These are phyloP conservation scores for Pilasporangium apinafurcum DNA, from an alignment of 352 stramenopile species.

Conservation along the genomic window DNA sequence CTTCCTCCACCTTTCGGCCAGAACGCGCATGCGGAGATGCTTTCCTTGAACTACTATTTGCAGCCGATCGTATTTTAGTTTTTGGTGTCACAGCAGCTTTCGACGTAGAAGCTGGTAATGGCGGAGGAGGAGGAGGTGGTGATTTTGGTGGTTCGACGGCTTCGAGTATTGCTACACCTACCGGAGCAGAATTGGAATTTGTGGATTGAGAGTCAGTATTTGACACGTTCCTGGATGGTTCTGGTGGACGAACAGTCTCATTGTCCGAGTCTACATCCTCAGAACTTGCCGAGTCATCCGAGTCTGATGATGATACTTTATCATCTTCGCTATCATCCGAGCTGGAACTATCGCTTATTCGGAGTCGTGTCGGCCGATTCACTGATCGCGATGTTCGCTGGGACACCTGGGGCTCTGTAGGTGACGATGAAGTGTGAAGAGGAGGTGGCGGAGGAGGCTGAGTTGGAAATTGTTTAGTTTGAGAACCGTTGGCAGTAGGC, in stretches of 20 bases:
- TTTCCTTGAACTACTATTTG: slow-evolving; percentile 5
- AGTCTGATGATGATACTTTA: slow-evolving; percentile 31
- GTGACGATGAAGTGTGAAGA: too few species aligned
- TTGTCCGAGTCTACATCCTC: slow-evolving; percentile 4
- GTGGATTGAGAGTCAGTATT: not conserved
- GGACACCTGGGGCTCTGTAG: not conserved
- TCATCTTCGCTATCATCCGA: slow-evolving; percentile 36
- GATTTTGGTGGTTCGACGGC: not conserved
- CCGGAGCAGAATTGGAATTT: too few species aligned
- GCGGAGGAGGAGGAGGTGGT: not conserved
- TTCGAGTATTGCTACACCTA: too few species aligned
- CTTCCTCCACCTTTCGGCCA: slow-evolving; percentile 4
- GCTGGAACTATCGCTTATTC: slow-evolving; percentile 63
- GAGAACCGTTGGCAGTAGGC: too few species aligned
- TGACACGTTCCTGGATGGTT: not conserved
- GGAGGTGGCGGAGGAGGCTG: slow-evolving; percentile 18
- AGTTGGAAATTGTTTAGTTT: too few species aligned
- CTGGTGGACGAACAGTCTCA: slow-evolving; percentile 3
- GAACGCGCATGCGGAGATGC: slow-evolving; percentile 3
- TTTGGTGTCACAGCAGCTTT: slow-evolving; percentile 5
- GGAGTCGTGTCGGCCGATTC: slow-evolving; percentile 17
- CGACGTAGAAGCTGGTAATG: not conserved
- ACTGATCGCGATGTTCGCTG: not conserved
- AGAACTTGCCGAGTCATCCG: slow-evolving; percentile 18
- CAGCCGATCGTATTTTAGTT: slow-evolving; percentile 6